These are phyloP conservation scores for Alnus rubra DNA, from an alignment of 306 rosid species.

Conservation along the genomic window DNA sequence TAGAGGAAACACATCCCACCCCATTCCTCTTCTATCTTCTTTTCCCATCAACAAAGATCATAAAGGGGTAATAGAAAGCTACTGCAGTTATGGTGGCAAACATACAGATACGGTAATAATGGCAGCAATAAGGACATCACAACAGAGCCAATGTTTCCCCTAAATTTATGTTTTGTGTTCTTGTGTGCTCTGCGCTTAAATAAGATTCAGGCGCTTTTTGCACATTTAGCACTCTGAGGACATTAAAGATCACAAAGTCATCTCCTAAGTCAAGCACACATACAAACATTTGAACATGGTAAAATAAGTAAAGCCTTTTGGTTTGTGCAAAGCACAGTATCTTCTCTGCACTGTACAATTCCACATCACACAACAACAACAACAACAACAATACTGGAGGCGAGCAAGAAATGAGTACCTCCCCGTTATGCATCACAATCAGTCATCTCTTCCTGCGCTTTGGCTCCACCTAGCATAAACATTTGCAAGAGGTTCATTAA, in stretches of 20 bases:
- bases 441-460: slow-evolving; percentile 63
- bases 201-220: slow-evolving; percentile 31
- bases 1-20: not conserved
- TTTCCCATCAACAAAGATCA: not conserved
- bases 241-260: slow-evolving; percentile 45
- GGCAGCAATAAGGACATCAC: slow-evolving; percentile 36
- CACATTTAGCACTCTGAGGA: slow-evolving; percentile 24
- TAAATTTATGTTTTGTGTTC: slow-evolving; percentile 35
- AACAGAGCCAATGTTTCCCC: slow-evolving; percentile 38
- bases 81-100: slow-evolving; percentile 14
- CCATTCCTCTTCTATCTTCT: not conserved
- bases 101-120: slow-evolving; percentile 18
- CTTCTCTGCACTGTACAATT: slow-evolving; percentile 59
- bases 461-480: slow-evolving; percentile 47
- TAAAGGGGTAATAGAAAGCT: not conserved
- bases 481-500: slow-evolving; percentile 6
- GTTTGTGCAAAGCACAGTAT: slow-evolving; percentile 56
- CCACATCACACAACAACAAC: slow-evolving; percentile 36
- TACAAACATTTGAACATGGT: slow-evolving; percentile 33
- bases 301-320: slow-evolving; percentile 34
- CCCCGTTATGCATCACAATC: slow-evolving; percentile 28
- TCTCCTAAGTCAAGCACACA: slow-evolving; percentile 45
- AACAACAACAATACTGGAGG: slow-evolving; percentile 20
- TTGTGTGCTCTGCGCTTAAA: slow-evolving; percentile 30
- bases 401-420: slow-evolving; percentile 42